These are phyloP conservation scores for Phytophthora chlamydospora DNA, from an alignment of 352 stramenopile species.

Conservation along the genomic window DNA sequence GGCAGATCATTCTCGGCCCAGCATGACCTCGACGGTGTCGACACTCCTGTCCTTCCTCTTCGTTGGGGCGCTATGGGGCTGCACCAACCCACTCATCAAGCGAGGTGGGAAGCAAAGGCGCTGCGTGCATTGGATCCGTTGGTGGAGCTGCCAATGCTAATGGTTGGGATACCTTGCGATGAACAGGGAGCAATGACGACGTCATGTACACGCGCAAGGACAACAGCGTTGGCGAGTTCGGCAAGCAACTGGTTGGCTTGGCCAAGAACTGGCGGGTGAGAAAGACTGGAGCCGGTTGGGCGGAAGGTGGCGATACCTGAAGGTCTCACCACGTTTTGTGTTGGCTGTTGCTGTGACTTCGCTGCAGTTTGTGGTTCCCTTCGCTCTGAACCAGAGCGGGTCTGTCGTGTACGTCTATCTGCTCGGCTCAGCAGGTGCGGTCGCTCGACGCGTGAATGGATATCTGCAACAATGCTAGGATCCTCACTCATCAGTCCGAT, in stretches of 20 bases:
- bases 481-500: neutral
- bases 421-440: conserved; percentile 68
- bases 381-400: conserved; percentile 83
- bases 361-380: conserved; percentile 80
- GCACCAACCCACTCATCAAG: conserved; percentile 89
- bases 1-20: conserved; percentile 14
- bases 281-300: neutral
- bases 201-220: conserved; percentile 62
- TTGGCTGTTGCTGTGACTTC: neutral
- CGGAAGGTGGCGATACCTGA: neutral
- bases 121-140: neutral
- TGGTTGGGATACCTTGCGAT: neutral
- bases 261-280: conserved; percentile 78
- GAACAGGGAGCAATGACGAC: conserved; percentile 54
- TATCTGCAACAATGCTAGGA: neutral
- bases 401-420: conserved; percentile 84
- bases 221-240: conserved; percentile 64
- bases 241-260: conserved; percentile 51
- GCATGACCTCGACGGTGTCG: conserved; percentile 30
- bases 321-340: neutral
- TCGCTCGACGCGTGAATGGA: neutral
- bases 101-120: conserved; percentile 39
- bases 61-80: conserved; percentile 86
- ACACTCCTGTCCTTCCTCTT: conserved; percentile 83
- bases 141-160: too few species aligned